These are phyloP conservation scores for Mycena venus DNA, from an alignment of 768 basidiomycete genomes.

Conservation along the genomic window DNA sequence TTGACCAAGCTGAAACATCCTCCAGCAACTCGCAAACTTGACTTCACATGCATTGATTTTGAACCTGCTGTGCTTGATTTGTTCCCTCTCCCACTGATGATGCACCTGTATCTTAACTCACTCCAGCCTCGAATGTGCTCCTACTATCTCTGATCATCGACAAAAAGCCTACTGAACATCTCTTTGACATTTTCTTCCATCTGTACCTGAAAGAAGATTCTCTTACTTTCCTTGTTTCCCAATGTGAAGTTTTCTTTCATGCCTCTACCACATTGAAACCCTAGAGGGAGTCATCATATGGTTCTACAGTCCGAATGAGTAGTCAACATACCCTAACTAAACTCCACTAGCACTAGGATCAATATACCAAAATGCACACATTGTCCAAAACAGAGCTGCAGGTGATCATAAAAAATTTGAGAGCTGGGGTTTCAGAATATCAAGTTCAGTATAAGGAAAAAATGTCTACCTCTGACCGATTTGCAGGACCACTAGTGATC, in stretches of 20 bases:
- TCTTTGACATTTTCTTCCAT: slow-evolving; percentile 66
- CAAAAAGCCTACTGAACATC: slow-evolving; percentile 31
- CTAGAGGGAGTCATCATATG: slow-evolving; percentile 58
- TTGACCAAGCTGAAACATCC: slow-evolving; percentile 2
- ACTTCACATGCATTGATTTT: slow-evolving; percentile 66
- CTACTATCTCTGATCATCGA: slow-evolving; percentile 60
- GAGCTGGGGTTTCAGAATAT: slow-evolving; percentile 27
- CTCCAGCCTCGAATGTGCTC: slow-evolving; percentile 62
- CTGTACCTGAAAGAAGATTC: slow-evolving; percentile 56
- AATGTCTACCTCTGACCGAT: slow-evolving; percentile 37
- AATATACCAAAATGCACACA: slow-evolving; percentile 46
- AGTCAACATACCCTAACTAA: slow-evolving; percentile 52
- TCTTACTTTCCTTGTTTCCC: slow-evolving; percentile 48
- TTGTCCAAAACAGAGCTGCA: slow-evolving; percentile 36
- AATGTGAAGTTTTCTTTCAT: slow-evolving; percentile 55
- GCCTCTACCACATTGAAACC: slow-evolving; percentile 46
- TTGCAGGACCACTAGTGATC: slow-evolving; percentile 54
- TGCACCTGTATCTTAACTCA: not conserved
- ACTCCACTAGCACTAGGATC: slow-evolving; percentile 56
- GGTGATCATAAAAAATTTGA: slow-evolving; percentile 21
- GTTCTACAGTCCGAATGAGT: slow-evolving; percentile 53
- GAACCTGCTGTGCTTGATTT: slow-evolving; percentile 63
- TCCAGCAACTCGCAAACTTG: slow-evolving; percentile 48
- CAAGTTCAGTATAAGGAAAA: not conserved
- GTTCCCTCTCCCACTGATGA: slow-evolving; percentile 2